Conservation (phyloP, 1,284 basidiomycete genomes). For the Grifola frondosa region DNA sequence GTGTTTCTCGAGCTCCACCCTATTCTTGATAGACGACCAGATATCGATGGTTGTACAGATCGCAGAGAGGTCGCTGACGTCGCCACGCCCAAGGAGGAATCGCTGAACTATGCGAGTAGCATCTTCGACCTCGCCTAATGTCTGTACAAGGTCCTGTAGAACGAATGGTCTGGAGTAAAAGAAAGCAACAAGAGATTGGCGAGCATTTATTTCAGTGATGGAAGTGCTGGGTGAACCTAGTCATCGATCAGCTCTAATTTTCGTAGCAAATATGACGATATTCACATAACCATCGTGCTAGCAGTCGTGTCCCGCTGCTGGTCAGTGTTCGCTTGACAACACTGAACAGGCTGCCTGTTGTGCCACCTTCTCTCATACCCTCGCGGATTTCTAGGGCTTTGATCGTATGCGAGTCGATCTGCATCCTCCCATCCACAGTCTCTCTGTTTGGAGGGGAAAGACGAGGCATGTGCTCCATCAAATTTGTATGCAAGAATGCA, state of each 20-base stretch:
- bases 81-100: slow-evolving; percentile 72
- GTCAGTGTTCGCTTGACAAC: slow-evolving; percentile 81
- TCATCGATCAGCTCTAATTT: background rate
- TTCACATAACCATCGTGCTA: slow-evolving; percentile 76
- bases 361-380: slow-evolving; percentile 70
- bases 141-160: slow-evolving; percentile 62
- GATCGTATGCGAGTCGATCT: slow-evolving; percentile 89
- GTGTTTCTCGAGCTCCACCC: slow-evolving; percentile 54
- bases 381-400: slow-evolving; percentile 88
- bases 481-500: slow-evolving; percentile 65
- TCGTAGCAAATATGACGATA: too few species aligned
- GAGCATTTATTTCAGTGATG: slow-evolving; percentile 66
- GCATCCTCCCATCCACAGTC: slow-evolving; percentile 63
- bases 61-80: slow-evolving; percentile 62
- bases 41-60: slow-evolving; percentile 60
- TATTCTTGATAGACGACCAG: slow-evolving; percentile 53
- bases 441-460: slow-evolving; percentile 65
- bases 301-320: slow-evolving; percentile 75
- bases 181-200: slow-evolving; percentile 80
- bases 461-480: slow-evolving; percentile 79
- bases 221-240: slow-evolving; percentile 86
- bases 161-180: slow-evolving; percentile 68
- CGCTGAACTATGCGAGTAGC: slow-evolving; percentile 78
- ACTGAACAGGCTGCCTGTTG: slow-evolving; percentile 75
- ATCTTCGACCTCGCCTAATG: slow-evolving; percentile 67